These are phyloP conservation scores for Lactuca sativa DNA, from an alignment of 129 eudicot genomes.

Conservation along the genomic window DNA sequence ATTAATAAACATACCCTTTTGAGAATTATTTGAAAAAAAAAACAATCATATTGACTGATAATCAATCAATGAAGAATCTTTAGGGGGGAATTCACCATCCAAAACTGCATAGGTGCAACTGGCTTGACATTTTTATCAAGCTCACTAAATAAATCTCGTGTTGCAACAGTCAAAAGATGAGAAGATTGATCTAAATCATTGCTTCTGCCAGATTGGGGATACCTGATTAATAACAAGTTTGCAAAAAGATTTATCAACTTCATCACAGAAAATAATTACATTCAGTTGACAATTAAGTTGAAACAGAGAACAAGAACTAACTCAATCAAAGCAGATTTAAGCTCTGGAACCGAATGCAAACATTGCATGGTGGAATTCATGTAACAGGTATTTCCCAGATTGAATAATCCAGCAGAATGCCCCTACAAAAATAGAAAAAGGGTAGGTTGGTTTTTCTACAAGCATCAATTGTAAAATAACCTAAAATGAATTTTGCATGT, in stretches of 20 bases:
- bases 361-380: constrained; percentile 98
- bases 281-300: neutral
- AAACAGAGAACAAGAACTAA: constrained; percentile 33
- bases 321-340: constrained; percentile 85
- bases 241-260: constrained; percentile 4
- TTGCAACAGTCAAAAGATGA: constrained; percentile 90
- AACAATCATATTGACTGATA: constrained; percentile 10
- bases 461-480: constrained; percentile 13
- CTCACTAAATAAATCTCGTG: constrained; percentile 81
- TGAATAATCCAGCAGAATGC: constrained; percentile 91
- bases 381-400: constrained; percentile 95
- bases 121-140: constrained; percentile 95
- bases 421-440: constrained; percentile 46
- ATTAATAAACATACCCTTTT: constrained; percentile 13
- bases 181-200: constrained; percentile 81
- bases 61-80: neutral
- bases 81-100: constrained; percentile 53
- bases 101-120: constrained; percentile 95
- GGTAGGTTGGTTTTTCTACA: neutral
- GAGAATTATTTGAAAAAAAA: constrained; percentile 6
- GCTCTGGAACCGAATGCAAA: constrained; percentile 95
- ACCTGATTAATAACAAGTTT: constrained; percentile 44
- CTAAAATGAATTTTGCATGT: neutral
- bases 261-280: neutral
- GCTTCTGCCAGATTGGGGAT: constrained; percentile 74